Conservation (phyloP, 495 filamentous ascomycete genomes). For the Penicillium maclennaniae region DNA sequence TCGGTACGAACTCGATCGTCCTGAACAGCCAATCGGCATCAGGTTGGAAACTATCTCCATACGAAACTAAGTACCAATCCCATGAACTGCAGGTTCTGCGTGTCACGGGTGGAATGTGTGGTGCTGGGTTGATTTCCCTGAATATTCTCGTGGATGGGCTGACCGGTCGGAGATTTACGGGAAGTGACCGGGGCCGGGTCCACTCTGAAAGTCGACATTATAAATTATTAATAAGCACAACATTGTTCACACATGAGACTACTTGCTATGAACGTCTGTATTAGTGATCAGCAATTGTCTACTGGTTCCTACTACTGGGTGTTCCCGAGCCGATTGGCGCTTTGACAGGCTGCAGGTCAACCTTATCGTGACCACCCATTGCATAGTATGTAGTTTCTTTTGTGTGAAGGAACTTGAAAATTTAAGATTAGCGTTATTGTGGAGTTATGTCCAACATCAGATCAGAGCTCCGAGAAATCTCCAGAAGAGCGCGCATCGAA, state of each 20-base stretch:
- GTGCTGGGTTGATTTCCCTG: background rate
- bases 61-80: background rate
- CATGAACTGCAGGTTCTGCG: background rate
- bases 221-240: no score
- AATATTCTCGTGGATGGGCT: constrained; percentile 13
- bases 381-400: background rate
- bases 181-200: background rate
- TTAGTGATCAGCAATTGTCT: background rate
- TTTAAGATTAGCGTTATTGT: no score
- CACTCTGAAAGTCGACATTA: background rate
- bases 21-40: no score
- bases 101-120: background rate
- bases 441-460: background rate
- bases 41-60: background rate
- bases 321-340: background rate
- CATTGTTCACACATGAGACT: no score
- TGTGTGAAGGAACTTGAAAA: no score
- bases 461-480: constrained; percentile 7
- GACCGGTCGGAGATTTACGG: constrained; percentile 3
- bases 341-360: constrained; percentile 5
- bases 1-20: no score
- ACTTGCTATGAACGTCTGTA: no score
- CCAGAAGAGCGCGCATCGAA: constrained; percentile 8
- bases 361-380: background rate
- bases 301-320: background rate